Evolutionary conservation across 2,329 filamentous ascomycete species (phyloP), one percentile per base, ranked within the genome.

Genomic region (Claviceps paspali): DNA sequence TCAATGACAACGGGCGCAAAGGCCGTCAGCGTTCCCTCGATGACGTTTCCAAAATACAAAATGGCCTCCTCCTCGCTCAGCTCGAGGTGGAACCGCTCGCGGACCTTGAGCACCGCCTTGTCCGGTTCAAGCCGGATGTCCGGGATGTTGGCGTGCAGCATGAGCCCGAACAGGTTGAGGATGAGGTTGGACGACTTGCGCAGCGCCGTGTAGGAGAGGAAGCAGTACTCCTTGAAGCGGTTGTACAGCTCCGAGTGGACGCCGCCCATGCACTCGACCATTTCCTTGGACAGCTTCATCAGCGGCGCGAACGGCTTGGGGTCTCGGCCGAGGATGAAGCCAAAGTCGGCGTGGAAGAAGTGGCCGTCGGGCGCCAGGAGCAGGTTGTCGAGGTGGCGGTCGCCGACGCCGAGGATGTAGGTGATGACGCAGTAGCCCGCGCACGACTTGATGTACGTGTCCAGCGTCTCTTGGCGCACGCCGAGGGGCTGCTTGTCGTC

Each of bases 371-470:
- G 87, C 0, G 86, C 76, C 5, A 98, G 74, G 19, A 98, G 76
- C 1, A 98, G 73, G 51, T 98, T 98, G 56, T 98, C 91, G 2
- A 96, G 70, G 59, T 98, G 91, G 2, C 91, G 79, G 55, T 98
- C 91, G 15, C 91, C 91, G 3, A 98, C 91, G 23, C 91, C 92
- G 10, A 98, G 73, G 12, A 98, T 82, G 56, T 98, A 98, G 0
- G 92, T 98, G 47, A 98, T 95, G 11, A 98, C 91, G 56, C 91
- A 96, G 61, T 98, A 98, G 24, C 91, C 91, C 1, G 91, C 91
- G 52, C 91, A 95, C 0, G 86, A 94, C 53, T 87, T 88, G 52
- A 96, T 78, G 54, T 94, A 98, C 1, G 81, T 95, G 48, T 98
- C 91, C 62, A 98, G 79, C 0, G 84, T 80, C 52, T 95, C 88